These are phyloP conservation scores for Lactuca sativa DNA, from an alignment of 129 eudicot species.

Conservation along the genomic window DNA sequence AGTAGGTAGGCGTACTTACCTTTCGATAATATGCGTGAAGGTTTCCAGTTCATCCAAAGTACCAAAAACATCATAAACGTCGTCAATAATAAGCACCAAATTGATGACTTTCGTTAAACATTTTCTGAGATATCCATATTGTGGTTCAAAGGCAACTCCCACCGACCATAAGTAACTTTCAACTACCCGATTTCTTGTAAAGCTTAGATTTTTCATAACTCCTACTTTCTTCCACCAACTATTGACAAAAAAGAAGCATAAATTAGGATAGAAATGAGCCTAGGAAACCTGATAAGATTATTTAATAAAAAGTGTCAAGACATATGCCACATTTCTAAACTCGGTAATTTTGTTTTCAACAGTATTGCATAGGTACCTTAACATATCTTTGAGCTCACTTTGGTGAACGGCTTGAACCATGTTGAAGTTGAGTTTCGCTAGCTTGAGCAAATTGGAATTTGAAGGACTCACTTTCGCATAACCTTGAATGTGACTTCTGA, in stretches of 20 bases:
- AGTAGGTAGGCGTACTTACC: constrained; percentile 12
- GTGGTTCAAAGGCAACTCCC: constrained; percentile 37
- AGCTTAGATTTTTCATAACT: constrained; percentile 25
- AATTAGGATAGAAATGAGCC: no score
- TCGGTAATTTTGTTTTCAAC: background rate
- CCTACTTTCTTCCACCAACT: constrained; percentile 49
- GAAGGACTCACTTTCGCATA: constrained; percentile 3
- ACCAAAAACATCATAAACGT: constrained; percentile 44
- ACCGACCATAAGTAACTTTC: constrained; percentile 48
- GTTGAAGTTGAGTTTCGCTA: constrained; percentile 34
- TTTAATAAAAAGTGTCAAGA: background rate
- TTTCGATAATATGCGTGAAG: constrained; percentile 37
- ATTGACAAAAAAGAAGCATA: background rate
- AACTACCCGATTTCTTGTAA: constrained; percentile 41
- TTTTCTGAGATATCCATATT: constrained; percentile 25
- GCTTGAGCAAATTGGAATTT: constrained; percentile 13
- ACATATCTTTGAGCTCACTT: constrained; percentile 28
- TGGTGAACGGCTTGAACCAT: constrained; percentile 31
- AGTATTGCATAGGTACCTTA: constrained; percentile 1
- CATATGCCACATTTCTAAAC: background rate
- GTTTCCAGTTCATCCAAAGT: constrained; percentile 37
- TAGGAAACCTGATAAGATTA: no score
- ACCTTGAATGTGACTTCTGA: constrained; percentile 22
- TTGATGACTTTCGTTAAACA: constrained; percentile 36
- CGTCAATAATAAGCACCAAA: constrained; percentile 40